Conservation (phyloP, 768 basidiomycete genomes). For the Daedaleopsis nitida region DNA sequence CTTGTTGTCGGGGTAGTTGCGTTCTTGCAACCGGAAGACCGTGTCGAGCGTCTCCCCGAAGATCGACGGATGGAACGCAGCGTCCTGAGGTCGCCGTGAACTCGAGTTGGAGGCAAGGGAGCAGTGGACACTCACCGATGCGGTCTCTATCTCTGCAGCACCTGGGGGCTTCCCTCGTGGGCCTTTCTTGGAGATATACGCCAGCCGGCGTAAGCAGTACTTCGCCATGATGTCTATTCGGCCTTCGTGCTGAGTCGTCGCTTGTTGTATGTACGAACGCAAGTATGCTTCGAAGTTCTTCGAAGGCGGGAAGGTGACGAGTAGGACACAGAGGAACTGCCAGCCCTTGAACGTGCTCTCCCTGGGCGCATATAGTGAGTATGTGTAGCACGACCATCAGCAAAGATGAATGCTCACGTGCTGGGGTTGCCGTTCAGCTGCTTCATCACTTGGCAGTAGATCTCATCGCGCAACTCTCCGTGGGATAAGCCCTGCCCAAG, state of each 20-base stretch:
- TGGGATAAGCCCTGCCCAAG: constrained; percentile 77
- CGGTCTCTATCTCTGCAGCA: constrained; percentile 86
- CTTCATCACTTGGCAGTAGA: constrained; percentile 92
- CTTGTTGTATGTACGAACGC: constrained; percentile 73
- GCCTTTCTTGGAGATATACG: constrained; percentile 77
- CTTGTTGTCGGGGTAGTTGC: constrained; percentile 81
- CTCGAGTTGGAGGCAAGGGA: not conserved
- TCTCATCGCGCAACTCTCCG: constrained; percentile 88
- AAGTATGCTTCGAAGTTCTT: constrained; percentile 91
- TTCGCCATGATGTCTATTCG: constrained; percentile 90
- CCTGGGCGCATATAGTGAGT: constrained; percentile 37
- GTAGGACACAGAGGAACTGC: constrained; percentile 88
- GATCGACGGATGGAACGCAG: constrained; percentile 92
- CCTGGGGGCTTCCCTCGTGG: constrained; percentile 84
- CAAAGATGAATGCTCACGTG: constrained; percentile 51
- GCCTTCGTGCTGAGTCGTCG: constrained; percentile 67
- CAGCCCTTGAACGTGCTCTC: constrained; percentile 90
- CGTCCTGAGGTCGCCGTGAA: constrained; percentile 52
- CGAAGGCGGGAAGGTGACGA: constrained; percentile 92
- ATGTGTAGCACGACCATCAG: not conserved
- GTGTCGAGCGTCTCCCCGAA: constrained; percentile 90
- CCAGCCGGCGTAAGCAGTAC: constrained; percentile 81
- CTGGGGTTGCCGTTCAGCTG: constrained; percentile 84
- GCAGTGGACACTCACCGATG: constrained; percentile 56
- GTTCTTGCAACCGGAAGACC: constrained; percentile 81